These are phyloP conservation scores for Fonsecaea erecta DNA, from an alignment of 2,329 filamentous ascomycete genomes.

Conservation along the genomic window DNA sequence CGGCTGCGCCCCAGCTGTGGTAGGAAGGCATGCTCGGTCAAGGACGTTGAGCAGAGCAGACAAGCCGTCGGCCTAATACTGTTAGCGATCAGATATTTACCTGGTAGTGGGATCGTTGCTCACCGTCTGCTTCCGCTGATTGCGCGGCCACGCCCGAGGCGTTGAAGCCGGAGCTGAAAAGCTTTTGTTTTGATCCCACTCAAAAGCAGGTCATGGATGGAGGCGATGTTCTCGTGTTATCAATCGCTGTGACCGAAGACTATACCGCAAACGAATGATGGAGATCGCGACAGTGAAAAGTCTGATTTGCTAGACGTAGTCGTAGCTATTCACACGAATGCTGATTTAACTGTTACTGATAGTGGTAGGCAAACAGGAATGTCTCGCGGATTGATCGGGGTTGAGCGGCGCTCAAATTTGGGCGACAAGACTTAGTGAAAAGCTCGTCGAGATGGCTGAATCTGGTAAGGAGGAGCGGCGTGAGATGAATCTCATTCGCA, in stretches of 20 bases:
- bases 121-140: conserved; percentile 31
- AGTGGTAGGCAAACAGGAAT: conserved; percentile 14
- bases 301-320: neutral
- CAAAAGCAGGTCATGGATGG: conserved; percentile 30
- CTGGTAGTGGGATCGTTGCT: conserved; percentile 5
- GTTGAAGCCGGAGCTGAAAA: conserved; percentile 32
- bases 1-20: conserved; percentile 34
- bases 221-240: neutral
- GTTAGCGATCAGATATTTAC: conserved; percentile 4
- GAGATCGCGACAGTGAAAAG: neutral
- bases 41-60: conserved; percentile 31
- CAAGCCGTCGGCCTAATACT: conserved; percentile 25
- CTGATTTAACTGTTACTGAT: conserved; percentile 6
- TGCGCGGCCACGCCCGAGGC: conserved; percentile 33
- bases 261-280: neutral
- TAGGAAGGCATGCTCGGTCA: conserved; percentile 37
- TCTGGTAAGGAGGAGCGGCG: conserved; percentile 9
- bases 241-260: conserved; percentile 5
- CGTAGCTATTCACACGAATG: neutral
- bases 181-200: conserved; percentile 21
- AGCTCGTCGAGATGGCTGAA: conserved; percentile 47
- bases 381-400: conserved; percentile 7
- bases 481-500: conserved; percentile 14
- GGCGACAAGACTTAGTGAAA: conserved; percentile 58
- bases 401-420: conserved; percentile 2